Base-by-base conservation (phyloP, 805 yeast genomes). In the Schwanniomyces yamadae region DNA sequence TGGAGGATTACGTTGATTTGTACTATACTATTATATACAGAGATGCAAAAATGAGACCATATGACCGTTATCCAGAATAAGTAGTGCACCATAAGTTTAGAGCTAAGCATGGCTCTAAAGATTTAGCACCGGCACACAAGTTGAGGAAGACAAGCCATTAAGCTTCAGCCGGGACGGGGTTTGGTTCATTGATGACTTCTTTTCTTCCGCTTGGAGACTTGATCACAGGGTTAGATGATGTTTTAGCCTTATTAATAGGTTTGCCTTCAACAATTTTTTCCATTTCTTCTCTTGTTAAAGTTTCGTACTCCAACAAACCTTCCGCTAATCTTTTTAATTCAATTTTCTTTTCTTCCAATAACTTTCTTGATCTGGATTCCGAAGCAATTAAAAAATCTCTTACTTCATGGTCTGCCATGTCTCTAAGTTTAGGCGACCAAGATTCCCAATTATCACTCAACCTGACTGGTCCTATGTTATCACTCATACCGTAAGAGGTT, bases 401-500 rank as follows among this genome's bases (percentile, higher is more conserved):
- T 25, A 93, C 90, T 66, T 93, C 98, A 51, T 84, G 80, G 59
- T 93, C 99, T 10, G 98, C 99, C 61, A 82, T 71, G 55, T 88
- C 93, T 46, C 95, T 74, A 33, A 95, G 75, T 48, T 80, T 78
- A 10, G 91, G 84, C 2, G 96, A 88, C 99, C 99, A 93, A 28
- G 84, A 78, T 48, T 82, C 89, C 97, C 97, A 91, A 54, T 86
- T 81, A 52, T 89, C 96, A 31, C 91, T 77, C 32, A 93, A 71
- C 54, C 80, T 80, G 18, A 93, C 87, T 5, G 99, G 99, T 2
- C 99, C 99, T 39, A 93, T 85, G 38, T 74, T 78, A 34, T 86
- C 90, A 45, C 93, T 82, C 99, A 93, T 93, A 55, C 99, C 99
- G 57, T 86, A 93, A 33, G 88, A 81, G 0, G 95, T 88, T 26